Base-by-base conservation (phyloP, 2,329 filamentous ascomycete species). In the Keithomyces neogunnii region DNA sequence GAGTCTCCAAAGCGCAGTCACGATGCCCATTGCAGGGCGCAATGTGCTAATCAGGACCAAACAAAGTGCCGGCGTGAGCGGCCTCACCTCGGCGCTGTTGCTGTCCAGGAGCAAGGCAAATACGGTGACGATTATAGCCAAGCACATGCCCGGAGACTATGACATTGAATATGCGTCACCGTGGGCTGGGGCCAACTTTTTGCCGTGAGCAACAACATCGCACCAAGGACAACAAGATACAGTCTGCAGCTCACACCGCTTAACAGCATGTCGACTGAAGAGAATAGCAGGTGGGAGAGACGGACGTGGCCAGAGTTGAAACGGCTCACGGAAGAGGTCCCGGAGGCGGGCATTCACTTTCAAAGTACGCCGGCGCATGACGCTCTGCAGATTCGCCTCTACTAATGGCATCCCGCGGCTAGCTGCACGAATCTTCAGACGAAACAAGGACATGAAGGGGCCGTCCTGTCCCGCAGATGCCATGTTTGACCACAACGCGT, bases 71-170 rank as follows among this genome's bases (percentile, higher is more conserved):
- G 76, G 76, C 32, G 76, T 80, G 44, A 70, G 70, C 32, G 76
- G 76, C 53, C 68, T 80, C 53, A 79, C 76, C 11, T 70, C 73
- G 43, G 76, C 76, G 3, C 63, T 77, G 42, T 62, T 76, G 45
- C 67, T 80, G 35, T 69, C 75, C 5, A 74, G 67, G 57, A 67
- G 68, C 58, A 66, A 69, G 48, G 63, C 60, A 36, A 73, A 76
- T 55, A 63, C 57, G 19, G 65, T 95, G 56, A 90, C 87, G 0
- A 74, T 95, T 36, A 73, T 89, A 33, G 86, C 89, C 4, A 95
- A 92, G 63, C 87, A 95, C 65, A 93, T 96, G 86, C 91, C 91
- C 0, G 91, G 91, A 36, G 91, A 96, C 71, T 93, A 92, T 67
- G 87, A 92, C 58, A 85, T 91, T 58, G 86, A 95, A 73, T 96